These are phyloP conservation scores for Colletotrichum cordylinicola DNA, from an alignment of 2,329 filamentous ascomycete genomes.

Conservation along the genomic window DNA sequence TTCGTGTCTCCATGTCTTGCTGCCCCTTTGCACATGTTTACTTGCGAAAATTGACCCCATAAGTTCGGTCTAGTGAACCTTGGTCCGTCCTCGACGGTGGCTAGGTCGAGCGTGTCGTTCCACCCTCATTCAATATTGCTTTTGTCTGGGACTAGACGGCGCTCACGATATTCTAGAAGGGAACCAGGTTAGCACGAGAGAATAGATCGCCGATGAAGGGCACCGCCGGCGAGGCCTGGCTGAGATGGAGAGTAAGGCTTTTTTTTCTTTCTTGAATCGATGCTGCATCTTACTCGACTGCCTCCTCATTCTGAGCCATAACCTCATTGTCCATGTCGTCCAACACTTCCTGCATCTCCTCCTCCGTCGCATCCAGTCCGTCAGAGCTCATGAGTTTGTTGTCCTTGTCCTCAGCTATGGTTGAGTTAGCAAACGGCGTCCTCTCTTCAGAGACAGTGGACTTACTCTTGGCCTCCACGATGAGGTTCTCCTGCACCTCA, in stretches of 20 bases:
- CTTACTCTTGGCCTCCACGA: constrained; percentile 81
- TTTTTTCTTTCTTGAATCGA: not conserved
- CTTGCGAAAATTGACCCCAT: not conserved
- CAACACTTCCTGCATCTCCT: constrained; percentile 62
- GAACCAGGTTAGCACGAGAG: not conserved
- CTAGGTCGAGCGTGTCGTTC: not conserved
- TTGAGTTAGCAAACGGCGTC: constrained; percentile 27
- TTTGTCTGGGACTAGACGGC: constrained; percentile 1
- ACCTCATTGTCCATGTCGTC: constrained; percentile 48
- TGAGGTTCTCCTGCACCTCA: constrained; percentile 88
- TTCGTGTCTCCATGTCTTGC: not conserved
- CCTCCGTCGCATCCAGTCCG: constrained; percentile 67
- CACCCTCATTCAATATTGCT: not conserved
- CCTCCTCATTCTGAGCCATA: constrained; percentile 27
- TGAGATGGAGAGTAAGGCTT: not conserved
- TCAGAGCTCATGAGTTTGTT: constrained; percentile 73
- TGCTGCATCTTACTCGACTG: constrained; percentile 2
- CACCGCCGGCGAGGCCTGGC: not conserved
- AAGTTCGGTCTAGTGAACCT: not conserved
- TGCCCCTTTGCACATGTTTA: not conserved
- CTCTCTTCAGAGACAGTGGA: constrained; percentile 25
- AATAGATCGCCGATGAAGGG: not conserved
- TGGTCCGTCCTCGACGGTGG: constrained; percentile 4
- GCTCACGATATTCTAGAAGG: constrained; percentile 11
- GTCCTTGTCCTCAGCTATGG: constrained; percentile 68